Percentiles rank a stretch among this genome's conserved stretches.
Conservation (phyloP, 495 filamentous ascomycete species). For the Xylona heveae region DNA sequence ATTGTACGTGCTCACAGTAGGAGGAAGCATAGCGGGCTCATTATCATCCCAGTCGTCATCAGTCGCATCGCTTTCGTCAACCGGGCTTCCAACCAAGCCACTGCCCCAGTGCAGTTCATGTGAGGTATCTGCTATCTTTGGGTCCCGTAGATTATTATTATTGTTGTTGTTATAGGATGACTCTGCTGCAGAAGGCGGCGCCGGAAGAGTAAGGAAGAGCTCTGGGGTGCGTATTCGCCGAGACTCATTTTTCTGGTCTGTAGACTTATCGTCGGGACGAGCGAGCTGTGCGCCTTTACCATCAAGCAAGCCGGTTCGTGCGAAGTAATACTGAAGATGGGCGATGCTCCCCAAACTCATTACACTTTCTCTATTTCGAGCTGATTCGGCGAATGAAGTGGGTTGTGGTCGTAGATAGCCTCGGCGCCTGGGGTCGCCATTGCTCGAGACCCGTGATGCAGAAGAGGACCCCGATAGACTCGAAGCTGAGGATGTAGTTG, state of each 20-base stretch:
- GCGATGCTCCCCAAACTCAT: slow-evolving; percentile 91
- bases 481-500: slow-evolving; percentile 52
- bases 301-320: slow-evolving; percentile 77
- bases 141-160: too few relatives aligned
- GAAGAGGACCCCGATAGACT: slow-evolving; percentile 32
- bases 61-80: slow-evolving; percentile 30
- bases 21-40: slow-evolving; percentile 70
- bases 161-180: too few relatives aligned
- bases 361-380: slow-evolving; percentile 74
- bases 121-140: too few relatives aligned
- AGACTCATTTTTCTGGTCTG: slow-evolving; percentile 14
- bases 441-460: slow-evolving; percentile 28
- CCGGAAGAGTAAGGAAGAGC: background rate
- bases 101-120: too few relatives aligned
- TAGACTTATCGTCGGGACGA: slow-evolving; percentile 25
- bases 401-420: slow-evolving; percentile 84
- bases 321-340: slow-evolving; percentile 96
- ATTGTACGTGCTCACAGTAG: slow-evolving; percentile 90
- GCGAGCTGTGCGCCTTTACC: slow-evolving; percentile 76
- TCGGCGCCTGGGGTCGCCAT: slow-evolving; percentile 35
- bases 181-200: background rate
- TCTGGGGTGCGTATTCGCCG: slow-evolving; percentile 19
- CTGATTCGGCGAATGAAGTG: slow-evolving; percentile 78
- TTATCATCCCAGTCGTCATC: slow-evolving; percentile 36
- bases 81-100: slow-evolving; percentile 28